Evolutionary conservation across 139 green algal genomes (phyloP).

Genomic region (Tetraselmis chui): DNA sequence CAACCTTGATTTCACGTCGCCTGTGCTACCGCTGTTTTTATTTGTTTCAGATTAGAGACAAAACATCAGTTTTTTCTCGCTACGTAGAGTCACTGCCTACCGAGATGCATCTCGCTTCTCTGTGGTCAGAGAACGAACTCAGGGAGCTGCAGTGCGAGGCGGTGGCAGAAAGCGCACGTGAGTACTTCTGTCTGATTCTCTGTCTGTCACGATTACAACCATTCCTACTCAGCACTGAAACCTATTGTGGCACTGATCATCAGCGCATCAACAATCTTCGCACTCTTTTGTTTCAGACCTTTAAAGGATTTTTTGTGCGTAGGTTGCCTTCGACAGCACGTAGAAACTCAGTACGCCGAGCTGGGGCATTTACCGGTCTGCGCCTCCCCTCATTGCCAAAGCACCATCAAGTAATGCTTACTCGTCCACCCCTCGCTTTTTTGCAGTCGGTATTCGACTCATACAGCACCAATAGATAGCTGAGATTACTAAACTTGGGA

Average conservation of each 20-base stretch:
- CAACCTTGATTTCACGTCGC: no score
- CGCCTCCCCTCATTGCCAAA: no score
- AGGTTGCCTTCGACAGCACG: not conserved
- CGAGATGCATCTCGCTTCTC: not conserved
- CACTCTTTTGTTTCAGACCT: no score
- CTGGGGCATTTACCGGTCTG: not conserved
- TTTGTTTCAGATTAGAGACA: not conserved
- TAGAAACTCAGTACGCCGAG: slow-evolving; percentile 1
- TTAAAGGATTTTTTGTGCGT: not conserved
- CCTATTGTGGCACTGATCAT: no score
- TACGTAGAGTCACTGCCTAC: not conserved
- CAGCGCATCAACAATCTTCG: no score
- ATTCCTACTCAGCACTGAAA: no score
- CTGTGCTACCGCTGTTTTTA: not conserved
- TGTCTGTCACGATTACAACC: no score
- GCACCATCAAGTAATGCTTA: no score
- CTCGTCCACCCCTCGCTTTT: no score
- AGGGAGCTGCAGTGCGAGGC: not conserved
- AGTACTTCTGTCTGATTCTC: not conserved
- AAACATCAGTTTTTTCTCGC: not conserved
- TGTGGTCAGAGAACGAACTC: slow-evolving; percentile 1
- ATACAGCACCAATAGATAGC: no score
- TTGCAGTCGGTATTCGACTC: no score
- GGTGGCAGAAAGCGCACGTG: not conserved
- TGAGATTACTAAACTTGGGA: no score